These are phyloP conservation scores for Corymbia maculata DNA, from an alignment of 345 rosid species.

Conservation along the genomic window DNA sequence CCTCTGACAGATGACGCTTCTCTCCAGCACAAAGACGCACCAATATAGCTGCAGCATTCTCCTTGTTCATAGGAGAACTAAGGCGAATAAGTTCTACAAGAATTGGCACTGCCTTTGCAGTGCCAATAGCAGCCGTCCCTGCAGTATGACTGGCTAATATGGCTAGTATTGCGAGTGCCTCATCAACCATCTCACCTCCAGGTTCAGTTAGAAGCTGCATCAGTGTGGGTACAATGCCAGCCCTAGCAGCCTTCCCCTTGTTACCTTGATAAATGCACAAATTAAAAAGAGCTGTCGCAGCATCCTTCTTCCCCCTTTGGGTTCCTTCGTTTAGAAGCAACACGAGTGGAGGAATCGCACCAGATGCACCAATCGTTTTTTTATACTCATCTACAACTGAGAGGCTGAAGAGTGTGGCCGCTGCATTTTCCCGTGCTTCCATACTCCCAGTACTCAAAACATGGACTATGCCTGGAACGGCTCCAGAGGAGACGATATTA, in stretches of 20 bases:
- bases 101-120: conserved; percentile 57
- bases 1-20: conserved; percentile 56
- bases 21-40: conserved; percentile 83
- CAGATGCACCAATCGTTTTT: conserved; percentile 69
- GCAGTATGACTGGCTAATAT: conserved; percentile 67
- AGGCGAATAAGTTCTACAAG: conserved; percentile 57
- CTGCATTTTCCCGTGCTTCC: conserved; percentile 99
- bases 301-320: conserved; percentile 97
- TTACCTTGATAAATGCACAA: conserved; percentile 94
- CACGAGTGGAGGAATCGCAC: conserved; percentile 88
- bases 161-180: conserved; percentile 71
- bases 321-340: conserved; percentile 79
- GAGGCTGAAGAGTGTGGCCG: conserved; percentile 95
- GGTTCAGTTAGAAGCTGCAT: conserved; percentile 58
- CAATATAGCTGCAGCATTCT: conserved; percentile 73
- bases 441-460: conserved; percentile 95
- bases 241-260: conserved; percentile 92
- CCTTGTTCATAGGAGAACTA: conserved; percentile 66
- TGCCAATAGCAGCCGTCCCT: conserved; percentile 63
- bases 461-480: conserved; percentile 88
- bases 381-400: conserved; percentile 89
- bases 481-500: conserved; percentile 71
- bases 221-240: conserved; percentile 66
- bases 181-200: conserved; percentile 73
- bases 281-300: conserved; percentile 96